Conservation (phyloP, 1,139 yeast genomes). For the Meyerozyma sp. region DNA sequence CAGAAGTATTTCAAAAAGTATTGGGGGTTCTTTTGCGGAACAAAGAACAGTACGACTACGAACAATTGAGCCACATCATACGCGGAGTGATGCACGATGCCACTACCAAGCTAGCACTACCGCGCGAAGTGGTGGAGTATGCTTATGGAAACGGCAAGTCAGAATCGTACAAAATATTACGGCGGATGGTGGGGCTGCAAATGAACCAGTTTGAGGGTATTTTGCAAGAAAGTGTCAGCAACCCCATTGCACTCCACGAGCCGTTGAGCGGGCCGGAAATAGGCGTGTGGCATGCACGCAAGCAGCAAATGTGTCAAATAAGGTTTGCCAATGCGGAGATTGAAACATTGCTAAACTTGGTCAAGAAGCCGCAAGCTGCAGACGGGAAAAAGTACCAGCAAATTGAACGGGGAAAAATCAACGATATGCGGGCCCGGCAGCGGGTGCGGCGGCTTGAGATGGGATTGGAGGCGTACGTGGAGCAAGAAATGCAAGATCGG, state of each 20-base stretch:
- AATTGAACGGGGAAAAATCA: not conserved
- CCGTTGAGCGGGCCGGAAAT: constrained; percentile 4
- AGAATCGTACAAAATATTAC: constrained; percentile 25
- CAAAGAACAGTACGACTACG: constrained; percentile 3
- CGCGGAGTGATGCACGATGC: constrained; percentile 23
- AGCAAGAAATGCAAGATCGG: not conserved
- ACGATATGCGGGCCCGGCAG: not conserved
- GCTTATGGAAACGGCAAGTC: constrained; percentile 11
- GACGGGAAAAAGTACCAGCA: not conserved
- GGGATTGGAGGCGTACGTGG: not conserved
- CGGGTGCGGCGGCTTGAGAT: not conserved
- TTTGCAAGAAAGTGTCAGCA: constrained; percentile 6
- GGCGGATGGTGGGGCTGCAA: constrained; percentile 16
- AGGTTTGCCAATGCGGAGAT: not conserved
- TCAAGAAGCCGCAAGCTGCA: no score
- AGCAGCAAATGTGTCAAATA: not conserved
- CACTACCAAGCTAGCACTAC: constrained; percentile 16
- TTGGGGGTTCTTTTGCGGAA: constrained; percentile 9
- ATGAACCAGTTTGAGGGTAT: constrained; percentile 18
- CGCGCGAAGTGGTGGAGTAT: constrained; percentile 14
- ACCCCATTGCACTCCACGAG: constrained; percentile 5
- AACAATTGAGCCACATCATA: constrained; percentile 11
- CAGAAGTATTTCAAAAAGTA: constrained; percentile 11
- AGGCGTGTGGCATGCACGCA: constrained; percentile 4
- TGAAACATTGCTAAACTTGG: not conserved